A percentile compares a stretch with the other conserved stretches of the same genome.
Evolutionary conservation across 2,329 filamentous ascomycete genomes (phyloP).

Genomic region (Neonectria punicea): DNA sequence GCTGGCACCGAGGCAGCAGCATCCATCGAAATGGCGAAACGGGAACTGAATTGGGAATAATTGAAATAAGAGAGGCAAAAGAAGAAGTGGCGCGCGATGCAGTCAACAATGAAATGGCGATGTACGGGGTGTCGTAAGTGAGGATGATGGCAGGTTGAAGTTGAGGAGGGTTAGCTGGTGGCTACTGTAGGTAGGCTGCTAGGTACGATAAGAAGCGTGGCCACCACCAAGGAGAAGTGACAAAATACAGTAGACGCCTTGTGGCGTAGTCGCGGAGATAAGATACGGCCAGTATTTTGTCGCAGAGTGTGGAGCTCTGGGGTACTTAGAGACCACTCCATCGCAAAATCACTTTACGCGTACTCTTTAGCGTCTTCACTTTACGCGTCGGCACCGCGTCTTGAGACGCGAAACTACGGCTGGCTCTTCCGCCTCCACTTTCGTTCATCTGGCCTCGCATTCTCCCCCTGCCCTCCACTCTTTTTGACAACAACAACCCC

Average conservation of each 20-base stretch:
- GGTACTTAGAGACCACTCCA: background rate
- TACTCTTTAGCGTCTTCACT: slow-evolving; percentile 49
- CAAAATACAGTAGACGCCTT: slow-evolving; percentile 31
- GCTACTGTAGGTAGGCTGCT: too few species aligned
- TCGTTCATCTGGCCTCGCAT: slow-evolving; percentile 25
- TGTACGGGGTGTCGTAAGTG: background rate
- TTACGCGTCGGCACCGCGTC: slow-evolving; percentile 54
- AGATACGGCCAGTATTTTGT: slow-evolving; percentile 10
- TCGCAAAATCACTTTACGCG: slow-evolving; percentile 51
- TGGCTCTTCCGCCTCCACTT: slow-evolving; percentile 32
- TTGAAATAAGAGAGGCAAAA: background rate
- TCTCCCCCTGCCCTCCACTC: slow-evolving; percentile 34
- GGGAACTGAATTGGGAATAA: slow-evolving; percentile 2
- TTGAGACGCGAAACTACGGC: slow-evolving; percentile 41
- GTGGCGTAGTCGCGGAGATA: rapidly evolving
- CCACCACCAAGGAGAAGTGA: background rate
- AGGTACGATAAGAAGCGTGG: slow-evolving; percentile 10
- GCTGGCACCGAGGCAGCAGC: slow-evolving; percentile 43
- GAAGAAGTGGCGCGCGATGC: background rate
- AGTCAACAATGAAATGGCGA: slow-evolving; percentile 1
- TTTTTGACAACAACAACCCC: slow-evolving; percentile 27
- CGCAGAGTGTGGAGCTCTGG: too few species aligned
- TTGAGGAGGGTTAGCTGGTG: slow-evolving; percentile 2
- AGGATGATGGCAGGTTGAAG: slow-evolving; percentile 20
- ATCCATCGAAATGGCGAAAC: slow-evolving; percentile 52